Conservation (phyloP, 2,329 filamentous ascomycete species). For the Calonectria ilicicola region DNA sequence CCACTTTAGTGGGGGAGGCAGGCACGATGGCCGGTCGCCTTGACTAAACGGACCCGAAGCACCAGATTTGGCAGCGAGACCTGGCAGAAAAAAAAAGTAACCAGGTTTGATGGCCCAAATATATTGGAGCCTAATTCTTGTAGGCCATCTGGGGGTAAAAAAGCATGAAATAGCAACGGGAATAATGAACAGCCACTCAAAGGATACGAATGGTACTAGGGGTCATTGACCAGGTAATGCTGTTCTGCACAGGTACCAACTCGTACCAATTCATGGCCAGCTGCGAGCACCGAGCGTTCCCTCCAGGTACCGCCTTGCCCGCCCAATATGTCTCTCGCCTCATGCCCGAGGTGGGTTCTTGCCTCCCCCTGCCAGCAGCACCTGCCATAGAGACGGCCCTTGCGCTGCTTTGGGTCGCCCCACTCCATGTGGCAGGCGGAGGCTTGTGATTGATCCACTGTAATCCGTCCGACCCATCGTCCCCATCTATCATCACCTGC, state of each 20-base stretch:
- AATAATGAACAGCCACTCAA: background rate
- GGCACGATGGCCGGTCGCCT: background rate
- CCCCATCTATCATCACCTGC: constrained; percentile 33
- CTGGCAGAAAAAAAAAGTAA: background rate
- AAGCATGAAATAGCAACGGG: background rate
- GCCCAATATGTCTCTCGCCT: background rate
- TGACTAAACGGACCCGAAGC: background rate
- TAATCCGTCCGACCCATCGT: constrained; percentile 4
- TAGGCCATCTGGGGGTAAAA: background rate
- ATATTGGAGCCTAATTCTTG: background rate
- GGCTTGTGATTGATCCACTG: constrained; percentile 12
- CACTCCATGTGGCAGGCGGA: background rate
- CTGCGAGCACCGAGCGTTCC: background rate
- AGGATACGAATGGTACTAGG: background rate
- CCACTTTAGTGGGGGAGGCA: constrained; percentile 6
- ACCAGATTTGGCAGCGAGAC: background rate
- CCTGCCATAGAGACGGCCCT: constrained; percentile 15
- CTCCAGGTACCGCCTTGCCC: constrained; percentile 11
- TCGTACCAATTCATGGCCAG: background rate
- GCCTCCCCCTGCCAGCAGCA: constrained; percentile 7
- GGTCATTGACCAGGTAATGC: background rate
- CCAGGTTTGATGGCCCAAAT: background rate
- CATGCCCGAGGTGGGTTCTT: constrained; percentile 14
- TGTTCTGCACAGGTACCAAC: background rate
- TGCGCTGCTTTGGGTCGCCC: constrained; percentile 12